Evolutionary conservation across 164 flowering plant species (phyloP).

Genomic region (Aristolochia californica): DNA sequence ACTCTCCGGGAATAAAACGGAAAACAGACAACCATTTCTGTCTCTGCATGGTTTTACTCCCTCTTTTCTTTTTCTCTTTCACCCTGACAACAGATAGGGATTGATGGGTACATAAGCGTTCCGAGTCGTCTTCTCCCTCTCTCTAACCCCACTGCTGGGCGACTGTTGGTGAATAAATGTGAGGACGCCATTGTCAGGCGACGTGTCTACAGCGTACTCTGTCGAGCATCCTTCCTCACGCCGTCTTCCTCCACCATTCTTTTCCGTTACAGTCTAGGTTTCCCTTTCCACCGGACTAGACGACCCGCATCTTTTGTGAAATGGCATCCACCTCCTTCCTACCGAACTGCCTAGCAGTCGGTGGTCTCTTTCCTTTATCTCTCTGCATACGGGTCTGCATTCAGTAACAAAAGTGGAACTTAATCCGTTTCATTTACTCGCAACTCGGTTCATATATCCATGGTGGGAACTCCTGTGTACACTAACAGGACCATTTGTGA

Average conservation of each 20-base stretch:
- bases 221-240: neutral
- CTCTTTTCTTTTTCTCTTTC: neutral
- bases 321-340: too few species aligned
- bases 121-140: neutral
- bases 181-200: constrained; percentile 6
- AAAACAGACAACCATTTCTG: neutral
- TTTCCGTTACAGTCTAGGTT: neutral
- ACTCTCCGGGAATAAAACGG: neutral
- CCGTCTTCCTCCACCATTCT: neutral
- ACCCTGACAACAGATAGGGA: neutral
- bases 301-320: too few species aligned
- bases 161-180: constrained; percentile 10
- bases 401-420: too few species aligned
- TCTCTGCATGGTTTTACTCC: constrained; percentile 2
- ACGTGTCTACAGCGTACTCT: constrained; percentile 16
- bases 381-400: too few species aligned
- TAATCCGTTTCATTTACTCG: too few species aligned
- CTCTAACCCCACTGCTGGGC: neutral
- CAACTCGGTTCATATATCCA: too few species aligned
- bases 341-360: too few species aligned
- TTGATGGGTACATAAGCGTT: neutral
- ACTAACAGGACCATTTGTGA: too few species aligned
- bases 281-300: too few species aligned
- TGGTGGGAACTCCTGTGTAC: too few species aligned
- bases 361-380: too few species aligned